Evolutionary conservation across 306 rosid species (phyloP).

Genomic region (Hylodesmum podocarpum): DNA sequence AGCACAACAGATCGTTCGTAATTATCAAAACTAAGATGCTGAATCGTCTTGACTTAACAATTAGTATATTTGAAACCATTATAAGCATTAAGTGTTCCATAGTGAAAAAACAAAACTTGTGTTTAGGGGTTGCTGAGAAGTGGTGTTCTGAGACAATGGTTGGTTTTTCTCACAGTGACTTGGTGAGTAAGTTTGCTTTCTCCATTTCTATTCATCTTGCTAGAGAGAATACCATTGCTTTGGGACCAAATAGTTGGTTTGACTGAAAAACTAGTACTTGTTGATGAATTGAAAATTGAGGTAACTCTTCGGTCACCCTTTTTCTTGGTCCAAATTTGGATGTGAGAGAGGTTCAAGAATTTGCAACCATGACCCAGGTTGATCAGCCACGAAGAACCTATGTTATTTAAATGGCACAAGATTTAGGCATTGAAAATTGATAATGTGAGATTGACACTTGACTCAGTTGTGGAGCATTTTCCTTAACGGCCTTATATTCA

Average conservation of each 20-base stretch:
- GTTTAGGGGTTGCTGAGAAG: slow-evolving; percentile 35
- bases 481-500: slow-evolving; percentile 47
- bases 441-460: slow-evolving; percentile 35
- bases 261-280: neutral
- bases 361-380: slow-evolving; percentile 33
- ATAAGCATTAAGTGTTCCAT: slow-evolving; percentile 29
- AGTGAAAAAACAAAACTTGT: neutral
- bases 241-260: slow-evolving; percentile 47
- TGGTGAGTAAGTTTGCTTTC: no score
- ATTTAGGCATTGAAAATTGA: slow-evolving; percentile 26
- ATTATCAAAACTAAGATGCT: no score
- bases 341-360: slow-evolving; percentile 48
- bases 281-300: neutral
- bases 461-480: slow-evolving; percentile 31
- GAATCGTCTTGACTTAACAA: no score
- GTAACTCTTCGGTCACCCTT: slow-evolving; percentile 41
- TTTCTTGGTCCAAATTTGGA: slow-evolving; percentile 60
- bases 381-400: neutral
- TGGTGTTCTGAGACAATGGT: slow-evolving; percentile 47
- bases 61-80: no score
- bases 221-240: slow-evolving; percentile 52
- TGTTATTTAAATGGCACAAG: slow-evolving; percentile 40
- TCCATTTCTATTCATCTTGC: no score
- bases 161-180: no score
- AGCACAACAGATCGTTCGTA: no score